Conservation (phyloP, 331 rosid genomes). For the Rhamnella rubrinervis region DNA sequence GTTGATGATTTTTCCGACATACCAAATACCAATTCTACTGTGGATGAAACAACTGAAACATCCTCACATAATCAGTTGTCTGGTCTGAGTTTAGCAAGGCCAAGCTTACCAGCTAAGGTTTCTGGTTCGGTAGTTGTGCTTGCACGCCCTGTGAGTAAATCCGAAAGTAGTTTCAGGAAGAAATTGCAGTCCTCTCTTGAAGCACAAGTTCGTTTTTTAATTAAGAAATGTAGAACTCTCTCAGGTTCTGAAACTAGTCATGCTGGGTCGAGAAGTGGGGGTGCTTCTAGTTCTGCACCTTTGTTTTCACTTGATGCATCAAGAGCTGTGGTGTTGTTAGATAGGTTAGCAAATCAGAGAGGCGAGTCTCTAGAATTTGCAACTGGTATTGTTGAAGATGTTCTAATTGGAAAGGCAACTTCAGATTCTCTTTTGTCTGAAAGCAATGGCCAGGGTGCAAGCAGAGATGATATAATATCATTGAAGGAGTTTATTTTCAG, state of each 20-base stretch:
- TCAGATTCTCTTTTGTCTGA: constrained; percentile 87
- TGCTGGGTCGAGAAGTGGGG: constrained; percentile 60
- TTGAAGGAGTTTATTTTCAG: constrained; percentile 84
- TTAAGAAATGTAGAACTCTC: constrained; percentile 75
- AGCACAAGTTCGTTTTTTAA: constrained; percentile 76
- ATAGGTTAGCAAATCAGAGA: constrained; percentile 51
- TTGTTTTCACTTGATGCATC: constrained; percentile 90
- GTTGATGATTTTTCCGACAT: constrained; percentile 67
- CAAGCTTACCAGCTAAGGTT: constrained; percentile 64
- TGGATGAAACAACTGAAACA: constrained; percentile 59
- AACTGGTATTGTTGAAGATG: constrained; percentile 71
- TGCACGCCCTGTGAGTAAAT: constrained; percentile 76
- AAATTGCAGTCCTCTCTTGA: constrained; percentile 85
- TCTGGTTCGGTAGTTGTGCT: constrained; percentile 85
- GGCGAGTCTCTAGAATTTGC: constrained; percentile 83
- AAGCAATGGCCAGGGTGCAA: constrained; percentile 66
- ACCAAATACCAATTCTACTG: constrained; percentile 44
- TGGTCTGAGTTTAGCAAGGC: constrained; percentile 50
- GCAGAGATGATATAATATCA: constrained; percentile 67
- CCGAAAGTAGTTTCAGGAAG: constrained; percentile 80
- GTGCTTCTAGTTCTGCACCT: constrained; percentile 53
- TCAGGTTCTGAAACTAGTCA: constrained; percentile 71
- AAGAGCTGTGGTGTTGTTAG: constrained; percentile 74
- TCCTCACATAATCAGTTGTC: constrained; percentile 53
- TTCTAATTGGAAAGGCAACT: constrained; percentile 72